Evolutionary conservation across 768 basidiomycete genomes (phyloP), one percentile per base, ranked within the genome.

Genomic region (Auriscalpium microsporum): DNA sequence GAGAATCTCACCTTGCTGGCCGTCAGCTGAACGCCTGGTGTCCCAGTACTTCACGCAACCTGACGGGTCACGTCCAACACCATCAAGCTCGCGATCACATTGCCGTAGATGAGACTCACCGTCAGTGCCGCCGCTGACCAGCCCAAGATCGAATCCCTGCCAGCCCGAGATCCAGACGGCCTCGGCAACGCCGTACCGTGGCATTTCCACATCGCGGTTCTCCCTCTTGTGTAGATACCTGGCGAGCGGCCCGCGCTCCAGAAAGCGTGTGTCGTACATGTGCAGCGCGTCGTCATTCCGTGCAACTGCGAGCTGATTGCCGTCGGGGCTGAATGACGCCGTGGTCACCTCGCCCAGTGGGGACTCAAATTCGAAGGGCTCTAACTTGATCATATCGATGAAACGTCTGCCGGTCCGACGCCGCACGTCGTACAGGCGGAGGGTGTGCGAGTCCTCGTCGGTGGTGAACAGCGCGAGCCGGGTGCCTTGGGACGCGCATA

Each of bases 41-140:
- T 62, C 56, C 61, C 61, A 62, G 44, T 60, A 55, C 35, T 55
- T 52, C 34, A 62, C 37, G 37, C 58, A 62, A 11, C 61, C 61
- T 62, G 37, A 34, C 14, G 8, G n/a, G 14, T 8, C 16, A 45
- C 8, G 46, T 19, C 42, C 16, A 16, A 48, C 46, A 48, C 46
- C 28, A 33, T 48, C 21, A 28, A 4, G 28, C 4, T 28, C 7
- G 28, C 28, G 7, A 28, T 28, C 7, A 4, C 7, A 5, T 28
- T 28, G 28, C 28, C 28, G 4, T 28, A 7, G 28, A 28, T 33
- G 13, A 8, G n/a, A 34, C 61, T 48, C 40, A 62, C 61, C 61
- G 34, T 62, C 61, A 21, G 53, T 45, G 9, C 61, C 61, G 8
- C 61, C 61, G 14, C 53, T 60, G 42, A 62, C 45, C 8, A 62